These are phyloP conservation scores for Meira miltonrushii DNA, from an alignment of 1,284 basidiomycete genomes.

Conservation along the genomic window DNA sequence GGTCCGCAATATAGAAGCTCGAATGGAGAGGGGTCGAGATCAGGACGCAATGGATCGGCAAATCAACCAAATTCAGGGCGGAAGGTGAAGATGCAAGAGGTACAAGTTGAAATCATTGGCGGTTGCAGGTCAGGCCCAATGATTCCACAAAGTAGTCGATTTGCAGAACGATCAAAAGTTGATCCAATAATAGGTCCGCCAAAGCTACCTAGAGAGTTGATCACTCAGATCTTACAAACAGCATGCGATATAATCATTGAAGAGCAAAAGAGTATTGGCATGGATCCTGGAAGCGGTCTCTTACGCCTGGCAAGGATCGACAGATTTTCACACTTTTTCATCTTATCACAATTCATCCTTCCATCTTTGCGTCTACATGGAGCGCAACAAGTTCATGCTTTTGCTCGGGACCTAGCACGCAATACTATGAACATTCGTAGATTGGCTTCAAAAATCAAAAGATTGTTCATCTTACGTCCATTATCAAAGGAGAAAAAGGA, in stretches of 20 bases:
- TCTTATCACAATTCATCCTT: not conserved
- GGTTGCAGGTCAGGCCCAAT: too few species aligned
- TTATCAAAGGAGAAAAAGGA: not conserved
- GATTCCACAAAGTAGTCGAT: too few species aligned
- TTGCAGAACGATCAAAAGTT: not conserved
- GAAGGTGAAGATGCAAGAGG: too few species aligned
- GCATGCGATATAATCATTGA: not conserved
- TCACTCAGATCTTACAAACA: constrained; percentile 1
- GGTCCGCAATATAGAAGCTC: too few species aligned
- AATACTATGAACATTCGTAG: not conserved
- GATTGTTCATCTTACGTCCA: not conserved
- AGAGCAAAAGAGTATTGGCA: not conserved
- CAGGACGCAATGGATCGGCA: too few species aligned
- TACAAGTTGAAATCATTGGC: too few species aligned
- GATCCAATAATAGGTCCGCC: not conserved
- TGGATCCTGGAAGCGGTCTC: not conserved
- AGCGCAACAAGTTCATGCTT: not conserved
- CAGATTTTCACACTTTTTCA: not conserved
- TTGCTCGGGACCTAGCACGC: not conserved
- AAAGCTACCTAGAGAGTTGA: not conserved
- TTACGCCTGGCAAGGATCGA: constrained; percentile 2
- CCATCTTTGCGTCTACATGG: constrained; percentile 1
- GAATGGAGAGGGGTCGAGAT: too few species aligned
- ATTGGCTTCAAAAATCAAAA: not conserved
- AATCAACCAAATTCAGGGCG: too few species aligned